phyloP scores from a whole-genome alignment of 495 filamentous ascomycete genomes.

The Aspergillus ellipticus region DNA sequence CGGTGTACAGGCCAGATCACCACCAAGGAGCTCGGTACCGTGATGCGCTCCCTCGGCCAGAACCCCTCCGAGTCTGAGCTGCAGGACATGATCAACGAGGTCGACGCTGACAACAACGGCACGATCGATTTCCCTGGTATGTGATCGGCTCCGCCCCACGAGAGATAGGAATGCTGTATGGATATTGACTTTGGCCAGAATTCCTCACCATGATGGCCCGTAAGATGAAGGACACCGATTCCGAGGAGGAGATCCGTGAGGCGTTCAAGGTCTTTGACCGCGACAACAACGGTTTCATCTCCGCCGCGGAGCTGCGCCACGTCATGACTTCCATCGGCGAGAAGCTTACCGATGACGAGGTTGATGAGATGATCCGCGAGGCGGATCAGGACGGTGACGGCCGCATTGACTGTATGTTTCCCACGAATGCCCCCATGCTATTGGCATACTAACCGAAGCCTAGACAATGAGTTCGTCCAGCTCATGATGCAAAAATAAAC shows the following conservation, averaged over 20 bases:
- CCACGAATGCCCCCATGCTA: neutral
- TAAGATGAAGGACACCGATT: conserved; percentile 99
- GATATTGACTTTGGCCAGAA: conserved; percentile 51
- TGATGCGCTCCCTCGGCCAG: conserved; percentile 99
- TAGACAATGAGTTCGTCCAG: conserved; percentile 99
- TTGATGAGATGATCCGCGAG: conserved; percentile 99
- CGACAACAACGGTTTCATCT: conserved; percentile 99
- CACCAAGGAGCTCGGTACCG: conserved; percentile 97
- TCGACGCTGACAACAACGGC: conserved; percentile 99
- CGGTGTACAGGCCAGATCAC: conserved; percentile 83
- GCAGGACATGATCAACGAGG: conserved; percentile 99
- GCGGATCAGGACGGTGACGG: conserved; percentile 99
- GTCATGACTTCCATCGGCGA: conserved; percentile 99
- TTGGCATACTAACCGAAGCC: neutral
- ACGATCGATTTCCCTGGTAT: conserved; percentile 98
- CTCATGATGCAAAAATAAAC: conserved; percentile 99
- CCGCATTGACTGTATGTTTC: conserved; percentile 80
- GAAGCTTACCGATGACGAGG: conserved; percentile 98
- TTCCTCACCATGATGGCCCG: conserved; percentile 99
- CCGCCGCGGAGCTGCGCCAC: conserved; percentile 92
- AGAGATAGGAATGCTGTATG: neutral
- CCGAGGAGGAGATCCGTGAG: conserved; percentile 97
- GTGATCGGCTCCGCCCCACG: conserved; percentile 12
- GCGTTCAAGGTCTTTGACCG: conserved; percentile 97
- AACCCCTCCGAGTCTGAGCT: conserved; percentile 98